Evolutionary conservation across 1,139 yeast genomes (phyloP).

Genomic region (Magnusiomyces fungicola): DNA sequence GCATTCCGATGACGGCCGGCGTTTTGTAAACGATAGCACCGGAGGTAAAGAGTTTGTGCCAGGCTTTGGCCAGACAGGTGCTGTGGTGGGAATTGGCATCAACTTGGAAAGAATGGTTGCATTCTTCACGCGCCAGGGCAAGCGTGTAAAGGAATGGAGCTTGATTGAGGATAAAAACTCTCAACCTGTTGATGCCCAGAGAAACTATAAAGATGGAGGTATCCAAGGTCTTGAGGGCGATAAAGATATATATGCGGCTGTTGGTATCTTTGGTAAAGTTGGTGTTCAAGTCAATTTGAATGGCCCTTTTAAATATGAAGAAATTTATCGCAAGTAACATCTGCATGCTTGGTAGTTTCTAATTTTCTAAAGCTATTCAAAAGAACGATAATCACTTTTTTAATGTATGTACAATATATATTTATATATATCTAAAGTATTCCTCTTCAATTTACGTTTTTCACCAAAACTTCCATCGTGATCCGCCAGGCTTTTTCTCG

Average conservation of each 20-base stretch:
- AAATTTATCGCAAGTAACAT: too few relatives aligned
- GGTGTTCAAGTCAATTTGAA: conserved; percentile 24
- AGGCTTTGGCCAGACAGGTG: conserved; percentile 20
- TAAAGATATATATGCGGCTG: conserved; percentile 25
- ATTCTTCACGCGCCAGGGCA: conserved; percentile 22
- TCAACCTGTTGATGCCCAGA: conserved; percentile 18
- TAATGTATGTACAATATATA: too few relatives aligned
- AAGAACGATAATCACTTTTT: too few relatives aligned
- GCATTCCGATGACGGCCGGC: conserved; percentile 29
- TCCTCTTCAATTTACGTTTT: neutral
- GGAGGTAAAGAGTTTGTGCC: conserved; percentile 23
- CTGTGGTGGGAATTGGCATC: conserved; percentile 26
- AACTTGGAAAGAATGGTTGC: conserved; percentile 20
- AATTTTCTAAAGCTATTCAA: too few relatives aligned
- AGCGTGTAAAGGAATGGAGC: conserved; percentile 22
- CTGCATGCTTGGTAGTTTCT: too few relatives aligned
- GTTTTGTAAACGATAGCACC: conserved; percentile 25
- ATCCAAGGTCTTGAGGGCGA: conserved; percentile 23
- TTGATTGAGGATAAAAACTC: conserved; percentile 17
- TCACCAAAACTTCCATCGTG: neutral
- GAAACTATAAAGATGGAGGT: conserved; percentile 21
- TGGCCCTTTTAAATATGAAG: conserved; percentile 7
- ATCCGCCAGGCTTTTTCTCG: too few relatives aligned
- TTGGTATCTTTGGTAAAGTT: conserved; percentile 26
- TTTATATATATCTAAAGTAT: too few relatives aligned